A percentile compares a stretch with the other conserved stretches of the same genome.
phyloP scores from a whole-genome alignment of 129 eudicot species.

The Oenanthe sinensis region DNA sequence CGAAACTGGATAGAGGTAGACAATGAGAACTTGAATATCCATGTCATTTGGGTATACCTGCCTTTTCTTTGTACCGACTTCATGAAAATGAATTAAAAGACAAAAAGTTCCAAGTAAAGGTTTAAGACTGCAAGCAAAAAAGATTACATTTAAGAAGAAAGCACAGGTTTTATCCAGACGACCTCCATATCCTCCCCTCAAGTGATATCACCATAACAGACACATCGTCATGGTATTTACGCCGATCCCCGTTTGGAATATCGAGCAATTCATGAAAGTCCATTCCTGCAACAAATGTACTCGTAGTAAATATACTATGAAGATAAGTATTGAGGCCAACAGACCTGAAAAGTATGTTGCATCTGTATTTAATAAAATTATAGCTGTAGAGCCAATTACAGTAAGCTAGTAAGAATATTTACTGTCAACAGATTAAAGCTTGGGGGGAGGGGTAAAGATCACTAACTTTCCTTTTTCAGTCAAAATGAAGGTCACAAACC shows the following conservation, averaged over 20 bases:
- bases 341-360: background rate
- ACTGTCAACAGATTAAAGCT: no score
- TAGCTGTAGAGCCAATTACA: no score
- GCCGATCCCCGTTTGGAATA: conserved; percentile 80
- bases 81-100: background rate
- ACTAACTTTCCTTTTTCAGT: no score
- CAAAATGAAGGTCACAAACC: no score
- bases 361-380: background rate
- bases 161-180: conserved; percentile 38
- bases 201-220: conserved; percentile 85
- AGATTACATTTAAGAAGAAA: background rate
- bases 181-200: conserved; percentile 90
- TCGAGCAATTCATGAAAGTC: conserved; percentile 83
- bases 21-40: background rate
- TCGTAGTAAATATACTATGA: background rate
- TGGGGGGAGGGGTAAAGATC: no score
- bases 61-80: background rate
- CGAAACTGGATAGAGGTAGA: background rate
- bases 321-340: background rate
- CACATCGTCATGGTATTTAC: conserved; percentile 94
- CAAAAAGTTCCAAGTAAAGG: background rate
- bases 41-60: background rate
- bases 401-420: no score
- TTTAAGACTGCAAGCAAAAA: background rate
- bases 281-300: conserved; percentile 55